These are phyloP conservation scores for Arthroderma sp. DNA, from an alignment of 2,329 filamentous ascomycete species.

Conservation along the genomic window DNA sequence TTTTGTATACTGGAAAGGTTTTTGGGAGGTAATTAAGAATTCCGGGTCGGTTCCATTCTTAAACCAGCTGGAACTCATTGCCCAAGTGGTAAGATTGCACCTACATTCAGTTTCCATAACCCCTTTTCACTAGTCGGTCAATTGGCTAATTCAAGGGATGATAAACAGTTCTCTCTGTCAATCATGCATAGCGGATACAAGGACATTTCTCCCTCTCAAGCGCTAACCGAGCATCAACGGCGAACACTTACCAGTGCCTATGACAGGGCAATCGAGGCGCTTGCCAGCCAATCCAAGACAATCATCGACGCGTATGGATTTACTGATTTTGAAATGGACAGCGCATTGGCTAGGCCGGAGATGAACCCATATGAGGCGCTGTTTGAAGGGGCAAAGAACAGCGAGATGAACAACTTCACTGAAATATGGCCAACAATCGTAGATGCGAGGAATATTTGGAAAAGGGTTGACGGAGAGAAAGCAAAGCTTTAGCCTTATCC, in stretches of 20 bases:
- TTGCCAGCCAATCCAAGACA: slow-evolving; percentile 11
- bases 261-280: slow-evolving; percentile 9
- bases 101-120: neutral
- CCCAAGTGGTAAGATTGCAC: slow-evolving; percentile 9
- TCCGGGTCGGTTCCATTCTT: slow-evolving; percentile 4
- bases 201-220: slow-evolving; percentile 8
- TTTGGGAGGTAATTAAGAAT: slow-evolving; percentile 11
- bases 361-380: slow-evolving; percentile 16
- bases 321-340: slow-evolving; percentile 17
- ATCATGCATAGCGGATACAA: slow-evolving; percentile 11
- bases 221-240: slow-evolving; percentile 6
- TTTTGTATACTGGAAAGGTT: slow-evolving; percentile 14
- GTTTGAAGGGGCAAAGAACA: slow-evolving; percentile 13
- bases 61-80: slow-evolving; percentile 6
- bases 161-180: slow-evolving; percentile 12
- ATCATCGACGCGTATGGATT: slow-evolving; percentile 16
- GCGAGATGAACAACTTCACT: slow-evolving; percentile 15
- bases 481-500: slow-evolving; percentile 4
- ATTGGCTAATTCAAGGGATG: neutral
- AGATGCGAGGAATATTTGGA: slow-evolving; percentile 13
- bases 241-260: slow-evolving; percentile 10
- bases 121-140: neutral
- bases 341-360: slow-evolving; percentile 13
- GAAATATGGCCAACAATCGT: slow-evolving; percentile 14
- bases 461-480: slow-evolving; percentile 7